Base-by-base conservation (phyloP, 2,329 filamentous ascomycete genomes). In the Fusarium avenaceum region DNA sequence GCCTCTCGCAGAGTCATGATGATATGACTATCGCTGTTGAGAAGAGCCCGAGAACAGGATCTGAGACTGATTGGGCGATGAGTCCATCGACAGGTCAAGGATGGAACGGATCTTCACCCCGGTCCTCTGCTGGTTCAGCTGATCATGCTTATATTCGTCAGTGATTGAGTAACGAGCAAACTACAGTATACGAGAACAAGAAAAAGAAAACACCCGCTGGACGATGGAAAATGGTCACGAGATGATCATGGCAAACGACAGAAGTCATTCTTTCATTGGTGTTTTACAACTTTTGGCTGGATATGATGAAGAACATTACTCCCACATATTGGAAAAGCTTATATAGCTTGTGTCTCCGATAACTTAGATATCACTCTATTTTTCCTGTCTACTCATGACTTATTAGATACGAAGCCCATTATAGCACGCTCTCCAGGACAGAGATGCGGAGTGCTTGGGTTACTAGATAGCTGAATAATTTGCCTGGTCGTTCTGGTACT, bases 11-110 rank as follows among this genome's bases (percentile, higher is more conserved):
- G 42, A 43, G n/a, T 48, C 67, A 65, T 1, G 76, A 73, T 24
- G 58, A 71, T 50, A 78, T 77, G 74, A 74, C 75, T 2, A 69
- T 74, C 2, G 72, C 74, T 7, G 72, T 77, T 43, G 72, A 71
- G 19, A 72, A 72, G n/a, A 76, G 73, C 33, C 65, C 73, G 24
- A 74, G 69, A 76, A 82, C 77, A 33, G 76, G 59, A 35, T 52
- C 59, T 1, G 69, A 64, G 33, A 55, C 57, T 13, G 57, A 51
- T 38, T 70, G 65, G 62, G 42, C 45, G 10, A 51, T 46, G 22
- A 63, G 48, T 11, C 47, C 66, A 4, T 58, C 66, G 14, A 46
- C 57, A 7, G 22, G 44, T 17, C 64, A 70, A 35, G 39, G 35
- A 7, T 67, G 66, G 66, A 53, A 50, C 15, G 63, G 46, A 40